Conservation (phyloP, 2,329 filamentous ascomycete genomes). For the Chaetomium olivaceum region DNA sequence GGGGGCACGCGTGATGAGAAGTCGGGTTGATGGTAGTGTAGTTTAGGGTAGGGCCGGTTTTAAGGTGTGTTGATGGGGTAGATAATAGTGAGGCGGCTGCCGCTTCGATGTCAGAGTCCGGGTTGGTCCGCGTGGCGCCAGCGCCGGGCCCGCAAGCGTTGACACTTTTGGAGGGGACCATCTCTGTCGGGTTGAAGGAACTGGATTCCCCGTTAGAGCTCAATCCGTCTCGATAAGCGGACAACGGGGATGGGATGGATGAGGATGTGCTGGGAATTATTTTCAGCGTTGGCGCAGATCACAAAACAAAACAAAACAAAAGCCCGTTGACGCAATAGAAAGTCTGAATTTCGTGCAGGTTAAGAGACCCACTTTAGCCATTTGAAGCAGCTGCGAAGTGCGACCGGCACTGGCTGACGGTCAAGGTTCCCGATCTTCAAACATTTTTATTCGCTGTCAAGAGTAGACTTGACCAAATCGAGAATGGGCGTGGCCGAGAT, state of each 20-base stretch:
- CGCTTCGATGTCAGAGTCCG: neutral
- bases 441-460: too few species aligned
- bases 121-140: neutral
- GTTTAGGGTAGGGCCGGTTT: neutral
- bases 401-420: too few species aligned
- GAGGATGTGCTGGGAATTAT: neutral
- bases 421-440: too few species aligned
- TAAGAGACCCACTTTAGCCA: slow-evolving; percentile 1
- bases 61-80: neutral
- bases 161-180: neutral
- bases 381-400: too few species aligned
- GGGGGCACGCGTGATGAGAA: neutral
- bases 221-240: neutral
- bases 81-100: neutral
- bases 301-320: neutral
- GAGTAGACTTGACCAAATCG: too few species aligned
- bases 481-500: too few species aligned
- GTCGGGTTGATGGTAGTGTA: neutral
- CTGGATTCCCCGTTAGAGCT: neutral
- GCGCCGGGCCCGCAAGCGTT: neutral
- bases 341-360: slow-evolving; percentile 3
- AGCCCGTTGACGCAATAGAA: slow-evolving; percentile 7
- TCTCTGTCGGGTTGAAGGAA: neutral
- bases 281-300: neutral
- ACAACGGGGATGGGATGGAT: neutral